Evolutionary conservation across 495 filamentous ascomycete species (phyloP).

Genomic region (Gamarada debralockiae): DNA sequence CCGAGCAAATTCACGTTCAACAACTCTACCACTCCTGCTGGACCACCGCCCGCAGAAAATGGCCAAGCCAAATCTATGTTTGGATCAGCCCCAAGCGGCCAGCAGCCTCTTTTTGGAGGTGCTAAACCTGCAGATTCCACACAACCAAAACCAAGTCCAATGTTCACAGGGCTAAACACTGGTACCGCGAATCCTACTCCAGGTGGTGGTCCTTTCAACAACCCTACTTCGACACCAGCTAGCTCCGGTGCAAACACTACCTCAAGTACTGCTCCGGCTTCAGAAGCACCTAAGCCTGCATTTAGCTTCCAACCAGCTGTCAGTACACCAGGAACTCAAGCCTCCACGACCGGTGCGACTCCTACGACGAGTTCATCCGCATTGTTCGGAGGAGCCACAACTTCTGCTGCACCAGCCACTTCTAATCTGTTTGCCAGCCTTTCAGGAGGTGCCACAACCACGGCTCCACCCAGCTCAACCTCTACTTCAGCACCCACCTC

Average conservation of each 20-base stretch:
- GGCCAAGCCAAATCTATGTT: neutral
- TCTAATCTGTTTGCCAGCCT: constrained; percentile 7
- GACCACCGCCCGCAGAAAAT: constrained; percentile 29
- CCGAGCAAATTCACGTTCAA: constrained; percentile 5
- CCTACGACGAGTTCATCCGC: constrained; percentile 9
- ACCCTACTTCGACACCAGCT: constrained; percentile 4
- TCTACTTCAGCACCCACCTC: constrained; percentile 19
- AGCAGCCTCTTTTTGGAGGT: constrained; percentile 5
- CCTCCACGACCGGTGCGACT: constrained; percentile 17
- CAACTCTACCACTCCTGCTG: constrained; percentile 37
- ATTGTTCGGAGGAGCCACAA: constrained; percentile 21
- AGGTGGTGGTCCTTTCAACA: constrained; percentile 13
- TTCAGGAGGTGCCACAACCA: neutral
- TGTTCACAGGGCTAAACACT: constrained; percentile 2
- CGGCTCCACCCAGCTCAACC: constrained; percentile 13
- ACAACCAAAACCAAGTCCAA: constrained; percentile 7
- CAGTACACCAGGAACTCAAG: neutral
- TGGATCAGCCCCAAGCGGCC: too few relatives aligned
- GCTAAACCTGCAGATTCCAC: constrained; percentile 13
- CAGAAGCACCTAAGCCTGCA: constrained; percentile 5
- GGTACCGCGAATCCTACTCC: constrained; percentile 14
- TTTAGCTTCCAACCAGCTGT: constrained; percentile 11
- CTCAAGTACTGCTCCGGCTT: constrained; percentile 4
- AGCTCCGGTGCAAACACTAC: constrained; percentile 5
- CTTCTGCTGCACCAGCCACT: constrained; percentile 11